Base-by-base conservation (phyloP, 2,329 filamentous ascomycete genomes). In the Colletotrichum neosansevieriae region DNA sequence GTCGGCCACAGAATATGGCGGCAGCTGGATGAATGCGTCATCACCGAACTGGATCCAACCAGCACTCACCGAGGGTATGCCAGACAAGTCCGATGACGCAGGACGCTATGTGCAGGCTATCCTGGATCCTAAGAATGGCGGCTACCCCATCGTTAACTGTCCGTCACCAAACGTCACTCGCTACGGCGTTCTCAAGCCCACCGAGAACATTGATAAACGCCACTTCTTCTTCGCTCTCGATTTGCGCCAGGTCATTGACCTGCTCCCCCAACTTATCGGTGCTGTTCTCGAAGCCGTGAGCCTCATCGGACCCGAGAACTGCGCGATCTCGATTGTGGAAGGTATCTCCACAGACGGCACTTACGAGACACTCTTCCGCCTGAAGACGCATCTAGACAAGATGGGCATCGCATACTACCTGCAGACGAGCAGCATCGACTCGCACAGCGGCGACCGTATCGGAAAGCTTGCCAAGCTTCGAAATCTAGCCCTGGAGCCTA, bases 301-400 rank as follows among this genome's bases (percentile, higher is more conserved):
- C 0, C 85, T 85, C 72, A 79, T 89, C 0, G 86, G 86, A 0
- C 81, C 84, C 0, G 69, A 81, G 11, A 79, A 79, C 64, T 89
- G 85, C 71, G 83, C 82, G 0, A 75, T 89, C 1, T 88, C 85
- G 3, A 83, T 89, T 21, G 79, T 89, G 11, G 86, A 88, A 70
- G 86, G 86, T 15, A 80, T 85, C 70, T 88, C 86, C 0, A 73
- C 80, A 21, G 87, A 89, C 67, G 86, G 85, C 7, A 89, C 87
- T 0, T 79, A 74, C 36, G 84, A 87, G 45, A 78, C 88, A 5
- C 79, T 89, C 0, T 67, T 75, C 2, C 77, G 78, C 0, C 72
- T 89, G 10, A 74, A 74, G 2, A 73, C 77, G 1, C 85, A 78
- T 4, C 73, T 89, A 0, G 73, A 81, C 13, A 72, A 72, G 0